Base-by-base conservation (phyloP, 1,284 basidiomycete genomes). In the Ceratobasidium sp. region DNA sequence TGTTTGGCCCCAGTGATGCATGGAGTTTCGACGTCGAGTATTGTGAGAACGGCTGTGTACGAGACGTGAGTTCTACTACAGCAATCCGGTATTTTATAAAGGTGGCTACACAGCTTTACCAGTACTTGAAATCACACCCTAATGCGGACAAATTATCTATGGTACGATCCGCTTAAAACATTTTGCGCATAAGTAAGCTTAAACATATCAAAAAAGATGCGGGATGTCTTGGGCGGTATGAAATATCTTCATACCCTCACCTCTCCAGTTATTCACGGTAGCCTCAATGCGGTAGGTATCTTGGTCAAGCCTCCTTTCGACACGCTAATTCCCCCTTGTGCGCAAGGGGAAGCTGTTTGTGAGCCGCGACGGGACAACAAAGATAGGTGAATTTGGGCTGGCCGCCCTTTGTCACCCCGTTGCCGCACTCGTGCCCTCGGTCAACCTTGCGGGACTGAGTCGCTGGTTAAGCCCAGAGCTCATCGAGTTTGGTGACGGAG, bases 391-490 rank as follows among this genome's bases (percentile, higher is more conserved):
- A 26, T 72, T 72, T 46, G 70, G 70, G 20, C 33, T 72, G 13
- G 33, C 56, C 6, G 15, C 33, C 2, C 26, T 72, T 13, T 23
- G 33, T n/a, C 10, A 13, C 23, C 13, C 40, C 15, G 5, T 72
- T 61, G 63, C 46, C 33, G 20, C 33, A 12, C 23, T 66, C 44
- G 61, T n/a, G 2, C 61, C 61, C 2, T 55, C 61, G 0, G 28
- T 76, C 9, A 33, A 6, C 39, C n/a, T 40, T 7, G 7, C 49
- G 9, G 72, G 63, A 10, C 40, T 56, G 10, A 72, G 42, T 61
- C 55, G 70, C 3, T 72, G 70, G 70, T 23, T 61, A 56, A 72
- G 70, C 42, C 70, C 70, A 26, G 70, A 72, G 40, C 56, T 72
- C n/a, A 18, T 72, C 20, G 70, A 72, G 18, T 4, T 40, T n/a